These are phyloP conservation scores for Alternaria triticina DNA, from an alignment of 2,329 filamentous ascomycete species.

Conservation along the genomic window DNA sequence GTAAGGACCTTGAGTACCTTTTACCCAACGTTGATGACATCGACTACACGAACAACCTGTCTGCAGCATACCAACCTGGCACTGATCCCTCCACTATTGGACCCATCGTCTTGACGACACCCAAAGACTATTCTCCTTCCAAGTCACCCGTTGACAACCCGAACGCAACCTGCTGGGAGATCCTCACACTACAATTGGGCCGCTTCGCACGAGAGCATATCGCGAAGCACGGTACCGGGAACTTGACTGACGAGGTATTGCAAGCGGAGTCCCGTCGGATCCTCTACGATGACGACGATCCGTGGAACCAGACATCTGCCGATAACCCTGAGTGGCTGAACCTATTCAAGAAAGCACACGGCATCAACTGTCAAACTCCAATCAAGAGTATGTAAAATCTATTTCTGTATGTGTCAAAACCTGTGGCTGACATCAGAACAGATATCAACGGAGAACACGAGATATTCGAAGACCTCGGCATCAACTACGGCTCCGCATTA, in stretches of 20 bases:
- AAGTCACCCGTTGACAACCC: conserved; percentile 16
- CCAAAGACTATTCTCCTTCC: conserved; percentile 18
- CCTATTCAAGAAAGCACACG: conserved; percentile 58
- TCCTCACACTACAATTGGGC: conserved; percentile 55
- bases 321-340: conserved; percentile 55
- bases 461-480: conserved; percentile 44
- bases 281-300: conserved; percentile 57
- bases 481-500: conserved; percentile 26
- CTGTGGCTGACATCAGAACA: not conserved
- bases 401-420: not conserved
- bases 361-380: conserved; percentile 34
- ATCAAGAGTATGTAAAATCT: conserved; percentile 7
- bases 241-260: conserved; percentile 57
- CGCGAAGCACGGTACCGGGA: conserved; percentile 42
- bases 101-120: conserved; percentile 26
- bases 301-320: conserved; percentile 54
- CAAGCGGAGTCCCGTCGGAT: conserved; percentile 56
- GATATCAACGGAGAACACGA: conserved; percentile 29
- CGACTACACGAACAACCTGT: conserved; percentile 13
- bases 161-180: conserved; percentile 57
- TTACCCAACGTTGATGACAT: conserved; percentile 20
- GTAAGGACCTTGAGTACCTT: conserved; percentile 35
- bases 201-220: conserved; percentile 52
- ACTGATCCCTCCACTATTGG: conserved; percentile 18
- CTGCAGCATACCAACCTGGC: conserved; percentile 23